Evolutionary conservation across 164 flowering plant genomes (phyloP).

Genomic region (Buxus sempervirens): DNA sequence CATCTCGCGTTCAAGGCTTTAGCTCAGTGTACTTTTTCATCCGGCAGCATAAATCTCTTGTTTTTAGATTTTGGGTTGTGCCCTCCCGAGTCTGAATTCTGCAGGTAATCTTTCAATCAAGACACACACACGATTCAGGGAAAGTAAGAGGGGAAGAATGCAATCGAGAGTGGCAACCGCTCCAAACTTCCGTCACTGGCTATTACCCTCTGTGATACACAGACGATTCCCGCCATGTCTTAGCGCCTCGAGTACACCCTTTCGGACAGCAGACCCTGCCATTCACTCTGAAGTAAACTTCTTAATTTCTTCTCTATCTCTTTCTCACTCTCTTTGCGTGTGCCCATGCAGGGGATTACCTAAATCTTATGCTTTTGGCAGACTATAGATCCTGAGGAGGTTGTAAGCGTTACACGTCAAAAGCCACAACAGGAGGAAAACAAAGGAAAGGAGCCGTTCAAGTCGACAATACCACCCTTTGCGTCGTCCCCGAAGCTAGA

Average conservation of each 20-base stretch:
- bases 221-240: neutral
- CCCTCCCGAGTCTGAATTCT: neutral
- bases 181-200: neutral
- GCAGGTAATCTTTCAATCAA: neutral
- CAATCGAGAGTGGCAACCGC: neutral
- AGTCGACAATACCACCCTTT: constrained; percentile 22
- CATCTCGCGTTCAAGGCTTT: too few relatives aligned
- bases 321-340: neutral
- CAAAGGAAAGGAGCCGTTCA: constrained; percentile 12
- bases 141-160: neutral
- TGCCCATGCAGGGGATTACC: too few relatives aligned
- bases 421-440: neutral
- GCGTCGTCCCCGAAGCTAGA: constrained; percentile 28
- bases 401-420: constrained; percentile 2
- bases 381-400: constrained; percentile 7
- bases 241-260: neutral
- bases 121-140: neutral
- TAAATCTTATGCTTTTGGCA: neutral
- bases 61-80: too few relatives aligned
- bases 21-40: too few relatives aligned
- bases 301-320: neutral
- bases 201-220: neutral
- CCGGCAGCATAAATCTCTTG: too few relatives aligned
- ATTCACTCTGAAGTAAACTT: neutral
- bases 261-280: constrained; percentile 7